Percentiles rank a stretch among this genome's conserved stretches.
Evolutionary conservation across 1,139 yeast species (phyloP).

Genomic region (Hansenula sp.): DNA sequence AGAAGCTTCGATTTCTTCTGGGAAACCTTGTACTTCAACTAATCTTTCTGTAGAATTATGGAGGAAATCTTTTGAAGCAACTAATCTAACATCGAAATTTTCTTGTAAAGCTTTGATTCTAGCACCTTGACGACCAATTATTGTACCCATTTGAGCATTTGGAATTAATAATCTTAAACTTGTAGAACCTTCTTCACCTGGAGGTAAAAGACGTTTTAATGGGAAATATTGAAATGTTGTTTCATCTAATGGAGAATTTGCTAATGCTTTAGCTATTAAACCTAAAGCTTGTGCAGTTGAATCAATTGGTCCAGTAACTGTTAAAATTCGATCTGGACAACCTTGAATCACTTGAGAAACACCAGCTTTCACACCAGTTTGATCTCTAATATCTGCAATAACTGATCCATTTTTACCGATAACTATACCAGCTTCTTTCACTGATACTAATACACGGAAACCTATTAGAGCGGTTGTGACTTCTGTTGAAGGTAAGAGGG

Average conservation of each 20-base stretch:
- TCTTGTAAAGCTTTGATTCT: conserved; percentile 82
- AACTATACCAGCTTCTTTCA: conserved; percentile 88
- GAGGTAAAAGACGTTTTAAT: conserved; percentile 53
- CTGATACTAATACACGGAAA: conserved; percentile 68
- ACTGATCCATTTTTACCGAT: conserved; percentile 86
- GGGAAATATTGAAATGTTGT: conserved; percentile 50
- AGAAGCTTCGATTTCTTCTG: conserved; percentile 56
- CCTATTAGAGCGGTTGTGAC: conserved; percentile 38
- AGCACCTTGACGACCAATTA: conserved; percentile 81
- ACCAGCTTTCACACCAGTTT: conserved; percentile 82
- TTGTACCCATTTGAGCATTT: conserved; percentile 85
- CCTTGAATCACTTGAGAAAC: conserved; percentile 81
- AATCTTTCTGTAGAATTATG: conserved; percentile 84
- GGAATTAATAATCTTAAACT: conserved; percentile 72
- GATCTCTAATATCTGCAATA: conserved; percentile 72
- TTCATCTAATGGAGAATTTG: conserved; percentile 29
- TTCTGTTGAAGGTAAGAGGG: conserved; percentile 19
- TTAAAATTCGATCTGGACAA: conserved; percentile 78
- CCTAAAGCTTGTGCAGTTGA: conserved; percentile 71
- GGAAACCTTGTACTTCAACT: conserved; percentile 83
- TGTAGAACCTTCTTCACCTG: conserved; percentile 46
- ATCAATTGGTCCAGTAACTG: conserved; percentile 76
- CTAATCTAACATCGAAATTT: conserved; percentile 68
- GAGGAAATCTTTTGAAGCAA: conserved; percentile 81
- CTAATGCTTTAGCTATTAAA: conserved; percentile 63